Evolutionary conservation across 2,329 filamentous ascomycete species (phyloP).

Genomic region (Fonsecaea pedrosoi): DNA sequence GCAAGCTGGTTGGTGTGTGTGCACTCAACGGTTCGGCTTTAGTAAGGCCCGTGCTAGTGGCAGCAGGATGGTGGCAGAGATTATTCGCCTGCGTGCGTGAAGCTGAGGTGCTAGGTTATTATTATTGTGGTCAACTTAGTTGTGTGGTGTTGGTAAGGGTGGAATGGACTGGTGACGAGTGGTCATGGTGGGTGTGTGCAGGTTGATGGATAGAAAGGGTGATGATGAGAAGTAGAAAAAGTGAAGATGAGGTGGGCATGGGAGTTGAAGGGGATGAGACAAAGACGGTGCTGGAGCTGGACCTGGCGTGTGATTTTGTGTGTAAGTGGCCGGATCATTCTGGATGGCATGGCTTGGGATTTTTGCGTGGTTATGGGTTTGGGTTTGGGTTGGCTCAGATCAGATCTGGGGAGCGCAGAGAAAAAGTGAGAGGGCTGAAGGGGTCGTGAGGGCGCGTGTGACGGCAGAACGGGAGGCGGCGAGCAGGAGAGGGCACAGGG

Average conservation of each 20-base stretch:
- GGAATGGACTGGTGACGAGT: slow-evolving; percentile 36
- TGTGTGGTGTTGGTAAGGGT: slow-evolving; percentile 40
- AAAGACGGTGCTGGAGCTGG: slow-evolving; percentile 34
- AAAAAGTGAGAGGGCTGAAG: slow-evolving; percentile 16
- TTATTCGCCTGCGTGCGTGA: slow-evolving; percentile 25
- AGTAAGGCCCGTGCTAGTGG: slow-evolving; percentile 22
- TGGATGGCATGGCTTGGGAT: slow-evolving; percentile 33
- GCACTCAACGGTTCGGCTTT: slow-evolving; percentile 41
- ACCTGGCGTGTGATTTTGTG: slow-evolving; percentile 34
- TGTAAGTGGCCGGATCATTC: slow-evolving; percentile 33
- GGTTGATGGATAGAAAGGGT: slow-evolving; percentile 31
- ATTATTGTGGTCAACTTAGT: slow-evolving; percentile 22
- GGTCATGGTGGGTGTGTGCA: slow-evolving; percentile 36
- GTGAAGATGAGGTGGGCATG: slow-evolving; percentile 33
- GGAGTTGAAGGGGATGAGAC: slow-evolving; percentile 35
- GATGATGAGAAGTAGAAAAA: slow-evolving; percentile 30
- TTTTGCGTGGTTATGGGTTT: slow-evolving; percentile 25
- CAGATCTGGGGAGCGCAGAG: slow-evolving; percentile 19
- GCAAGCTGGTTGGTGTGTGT: slow-evolving; percentile 15
- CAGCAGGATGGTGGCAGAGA: slow-evolving; percentile 26
- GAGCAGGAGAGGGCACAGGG: slow-evolving; percentile 12
- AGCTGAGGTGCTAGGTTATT: slow-evolving; percentile 29
- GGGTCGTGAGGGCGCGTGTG: slow-evolving; percentile 17
- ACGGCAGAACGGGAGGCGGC: slow-evolving; percentile 23
- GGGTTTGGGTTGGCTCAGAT: slow-evolving; percentile 34